Conservation (phyloP, 768 basidiomycete species). For the Cystobasidium tubakii region DNA sequence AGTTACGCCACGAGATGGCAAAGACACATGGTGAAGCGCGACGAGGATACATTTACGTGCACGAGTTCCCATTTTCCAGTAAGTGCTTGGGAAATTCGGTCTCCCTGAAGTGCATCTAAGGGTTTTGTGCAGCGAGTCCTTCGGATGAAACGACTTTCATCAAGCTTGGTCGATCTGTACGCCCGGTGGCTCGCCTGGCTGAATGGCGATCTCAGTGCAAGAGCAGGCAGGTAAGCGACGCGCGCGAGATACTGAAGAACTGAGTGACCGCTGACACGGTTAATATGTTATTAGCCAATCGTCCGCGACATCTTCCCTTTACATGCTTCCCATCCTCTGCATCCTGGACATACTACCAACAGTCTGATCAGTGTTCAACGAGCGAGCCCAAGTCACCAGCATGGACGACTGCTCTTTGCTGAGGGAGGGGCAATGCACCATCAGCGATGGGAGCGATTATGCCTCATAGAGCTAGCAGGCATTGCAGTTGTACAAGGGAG, state of each 20-base stretch:
- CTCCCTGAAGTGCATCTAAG: not conserved
- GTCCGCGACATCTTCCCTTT: constrained; percentile 39
- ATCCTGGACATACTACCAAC: constrained; percentile 6
- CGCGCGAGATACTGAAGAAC: not conserved
- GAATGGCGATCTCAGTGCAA: constrained; percentile 37
- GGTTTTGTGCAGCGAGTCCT: not conserved
- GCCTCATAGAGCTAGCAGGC: constrained; percentile 37
- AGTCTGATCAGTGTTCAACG: not conserved
- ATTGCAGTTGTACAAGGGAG: constrained; percentile 14
- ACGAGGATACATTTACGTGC: constrained; percentile 36
- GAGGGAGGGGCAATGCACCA: constrained; percentile 9
- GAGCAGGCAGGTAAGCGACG: constrained; percentile 16
- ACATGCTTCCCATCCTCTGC: constrained; percentile 31
- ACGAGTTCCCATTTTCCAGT: constrained; percentile 26
- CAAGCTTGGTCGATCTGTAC: constrained; percentile 36
- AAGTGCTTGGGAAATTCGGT: not conserved
- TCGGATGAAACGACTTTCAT: constrained; percentile 19
- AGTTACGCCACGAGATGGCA: constrained; percentile 38
- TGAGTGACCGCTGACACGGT: not conserved
- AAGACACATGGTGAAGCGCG: constrained; percentile 14
- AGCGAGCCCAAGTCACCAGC: constrained; percentile 7
- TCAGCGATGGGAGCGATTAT: constrained; percentile 34
- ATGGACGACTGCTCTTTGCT: constrained; percentile 29
- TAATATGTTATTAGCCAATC: constrained; percentile 16
- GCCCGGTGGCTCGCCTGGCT: constrained; percentile 26